A percentile compares a stretch with the other conserved stretches of the same genome.
Conservation (phyloP, 2,329 filamentous ascomycete species). For the Leptographium lundbergii region DNA sequence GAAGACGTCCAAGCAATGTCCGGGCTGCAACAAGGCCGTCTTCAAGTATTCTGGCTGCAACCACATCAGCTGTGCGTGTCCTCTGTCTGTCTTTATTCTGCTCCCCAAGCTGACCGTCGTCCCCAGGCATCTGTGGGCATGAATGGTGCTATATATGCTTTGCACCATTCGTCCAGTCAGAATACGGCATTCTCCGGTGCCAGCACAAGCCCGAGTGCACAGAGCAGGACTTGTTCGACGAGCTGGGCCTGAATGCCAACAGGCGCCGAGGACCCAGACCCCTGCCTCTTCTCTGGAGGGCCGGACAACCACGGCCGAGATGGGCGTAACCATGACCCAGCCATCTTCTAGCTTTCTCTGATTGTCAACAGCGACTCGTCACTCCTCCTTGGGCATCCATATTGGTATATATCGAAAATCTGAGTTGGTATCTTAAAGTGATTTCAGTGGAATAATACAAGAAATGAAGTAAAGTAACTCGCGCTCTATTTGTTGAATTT, state of each 20-base stretch:
- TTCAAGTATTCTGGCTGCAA: conserved; percentile 26
- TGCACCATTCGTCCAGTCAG: conserved; percentile 16
- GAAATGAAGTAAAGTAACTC: neutral
- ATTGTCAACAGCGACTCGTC: neutral
- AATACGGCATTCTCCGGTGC: conserved; percentile 18
- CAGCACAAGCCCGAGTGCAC: conserved; percentile 19
- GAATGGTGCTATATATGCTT: conserved; percentile 28
- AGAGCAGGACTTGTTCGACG: conserved; percentile 14
- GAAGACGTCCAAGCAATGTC: conserved; percentile 22
- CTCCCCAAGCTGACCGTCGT: neutral
- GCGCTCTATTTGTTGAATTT: neutral
- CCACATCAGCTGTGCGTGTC: conserved; percentile 27
- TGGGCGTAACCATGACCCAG: neutral
- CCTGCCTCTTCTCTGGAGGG: neutral
- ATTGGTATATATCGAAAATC: neutral
- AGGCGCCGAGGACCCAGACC: neutral
- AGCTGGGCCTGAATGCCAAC: conserved; percentile 4
- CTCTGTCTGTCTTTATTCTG: neutral
- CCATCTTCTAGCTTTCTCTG: neutral
- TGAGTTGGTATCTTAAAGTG: neutral
- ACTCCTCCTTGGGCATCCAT: neutral
- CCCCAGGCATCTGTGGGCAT: conserved; percentile 21
- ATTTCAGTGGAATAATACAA: neutral
- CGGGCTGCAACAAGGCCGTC: conserved; percentile 21
- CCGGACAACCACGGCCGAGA: neutral